phyloP scores from a whole-genome alignment of 2,329 filamentous ascomycete genomes.

The Calonectria fujianensis region DNA sequence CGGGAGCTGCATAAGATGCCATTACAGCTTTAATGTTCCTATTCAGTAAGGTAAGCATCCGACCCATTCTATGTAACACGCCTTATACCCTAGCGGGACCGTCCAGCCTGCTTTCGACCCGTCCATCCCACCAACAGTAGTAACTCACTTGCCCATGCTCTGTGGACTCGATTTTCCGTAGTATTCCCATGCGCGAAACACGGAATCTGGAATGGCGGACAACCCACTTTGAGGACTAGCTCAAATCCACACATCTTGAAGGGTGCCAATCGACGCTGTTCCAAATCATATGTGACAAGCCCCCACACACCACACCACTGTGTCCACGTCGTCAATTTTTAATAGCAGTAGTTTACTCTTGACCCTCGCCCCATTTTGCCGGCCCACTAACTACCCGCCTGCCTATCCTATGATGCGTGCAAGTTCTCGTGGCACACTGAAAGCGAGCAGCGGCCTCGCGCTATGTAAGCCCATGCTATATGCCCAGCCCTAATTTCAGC shows the following conservation, averaged over 20 bases:
- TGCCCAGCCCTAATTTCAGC: neutral
- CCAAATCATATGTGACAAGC: neutral
- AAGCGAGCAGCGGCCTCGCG: neutral
- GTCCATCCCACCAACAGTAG: neutral
- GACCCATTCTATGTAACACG: neutral
- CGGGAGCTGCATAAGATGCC: no score
- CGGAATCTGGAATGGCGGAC: slow-evolving; percentile 3
- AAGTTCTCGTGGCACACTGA: neutral
- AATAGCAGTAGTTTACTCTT: neutral
- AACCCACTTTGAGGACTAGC: neutral
- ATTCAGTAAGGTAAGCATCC: no score
- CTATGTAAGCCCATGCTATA: neutral
- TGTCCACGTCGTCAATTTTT: neutral
- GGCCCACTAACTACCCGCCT: neutral
- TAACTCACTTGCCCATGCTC: neutral
- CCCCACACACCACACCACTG: neutral
- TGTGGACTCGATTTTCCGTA: neutral
- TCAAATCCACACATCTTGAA: neutral
- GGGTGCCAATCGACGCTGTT: neutral
- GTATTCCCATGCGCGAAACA: neutral
- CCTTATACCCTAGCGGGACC: neutral
- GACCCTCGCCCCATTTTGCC: neutral
- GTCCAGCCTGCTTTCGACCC: neutral
- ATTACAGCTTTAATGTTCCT: neutral
- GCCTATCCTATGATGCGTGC: no score